These are phyloP conservation scores for Boletus reticuloceps DNA, from an alignment of 768 basidiomycete genomes.

Conservation along the genomic window DNA sequence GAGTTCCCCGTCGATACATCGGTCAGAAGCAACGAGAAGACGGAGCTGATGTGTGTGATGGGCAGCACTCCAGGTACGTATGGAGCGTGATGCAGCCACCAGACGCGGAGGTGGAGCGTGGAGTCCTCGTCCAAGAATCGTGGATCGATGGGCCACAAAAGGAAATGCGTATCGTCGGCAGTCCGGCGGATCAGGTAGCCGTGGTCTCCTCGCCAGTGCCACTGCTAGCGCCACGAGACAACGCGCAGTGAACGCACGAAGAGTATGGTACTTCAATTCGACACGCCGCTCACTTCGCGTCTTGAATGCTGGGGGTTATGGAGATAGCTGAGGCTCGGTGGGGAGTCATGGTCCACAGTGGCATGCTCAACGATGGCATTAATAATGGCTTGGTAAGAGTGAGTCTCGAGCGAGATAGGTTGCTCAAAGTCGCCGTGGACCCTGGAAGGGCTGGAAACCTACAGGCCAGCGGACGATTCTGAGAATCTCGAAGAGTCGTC, in stretches of 20 bases:
- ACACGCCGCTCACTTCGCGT: not conserved
- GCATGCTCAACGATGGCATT: too few relatives aligned
- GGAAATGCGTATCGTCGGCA: too few relatives aligned
- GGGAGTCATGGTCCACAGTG: too few relatives aligned
- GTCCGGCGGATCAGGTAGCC: too few relatives aligned
- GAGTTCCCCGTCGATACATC: not conserved
- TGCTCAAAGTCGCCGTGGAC: not conserved
- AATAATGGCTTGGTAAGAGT: too few relatives aligned
- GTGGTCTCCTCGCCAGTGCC: not conserved
- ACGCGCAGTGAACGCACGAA: not conserved
- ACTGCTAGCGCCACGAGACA: not conserved
- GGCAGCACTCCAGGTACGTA: not conserved
- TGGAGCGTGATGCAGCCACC: not conserved
- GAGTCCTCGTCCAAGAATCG: not conserved
- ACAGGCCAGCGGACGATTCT: too few relatives aligned
- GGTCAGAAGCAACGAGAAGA: not conserved
- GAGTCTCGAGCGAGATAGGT: not conserved
- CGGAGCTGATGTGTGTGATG: not conserved
- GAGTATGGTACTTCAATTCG: not conserved
- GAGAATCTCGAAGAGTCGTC: too few relatives aligned
- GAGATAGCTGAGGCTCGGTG: too few relatives aligned
- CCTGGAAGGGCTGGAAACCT: too few relatives aligned
- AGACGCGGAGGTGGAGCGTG: conserved; percentile 1
- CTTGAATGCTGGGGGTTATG: too few relatives aligned
- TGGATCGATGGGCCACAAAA: too few relatives aligned